Evolutionary conservation across 169 alveolate genomes (phyloP).

Genomic region (Babesia microti): DNA sequence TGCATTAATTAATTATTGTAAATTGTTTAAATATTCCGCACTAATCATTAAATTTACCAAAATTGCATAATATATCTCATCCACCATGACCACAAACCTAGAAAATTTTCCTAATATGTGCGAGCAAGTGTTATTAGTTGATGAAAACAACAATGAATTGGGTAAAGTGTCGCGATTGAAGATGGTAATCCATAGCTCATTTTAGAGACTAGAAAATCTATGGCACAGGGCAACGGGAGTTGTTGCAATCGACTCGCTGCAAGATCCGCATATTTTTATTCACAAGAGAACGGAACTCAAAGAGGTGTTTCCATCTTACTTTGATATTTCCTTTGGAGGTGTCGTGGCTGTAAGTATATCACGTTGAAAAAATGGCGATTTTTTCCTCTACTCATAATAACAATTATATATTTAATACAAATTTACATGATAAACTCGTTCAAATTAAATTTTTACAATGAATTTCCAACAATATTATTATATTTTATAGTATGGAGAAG

Average conservation of each 20-base stretch:
- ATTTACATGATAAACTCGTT: no score
- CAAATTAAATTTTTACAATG: no score
- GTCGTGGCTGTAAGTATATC: constrained; percentile 28
- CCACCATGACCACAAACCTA: no score
- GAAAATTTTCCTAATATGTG: constrained; percentile 18
- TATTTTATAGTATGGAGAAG: constrained; percentile 19
- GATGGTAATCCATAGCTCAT: constrained; percentile 4
- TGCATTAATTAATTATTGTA: no score
- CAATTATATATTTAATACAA: no score
- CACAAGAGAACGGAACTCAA: constrained; percentile 41
- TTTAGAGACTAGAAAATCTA: constrained; percentile 35
- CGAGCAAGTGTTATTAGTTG: constrained; percentile 22
- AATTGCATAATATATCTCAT: no score
- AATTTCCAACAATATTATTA: no score
- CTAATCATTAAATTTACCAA: no score
- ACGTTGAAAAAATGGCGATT: no score
- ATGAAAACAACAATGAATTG: constrained; percentile 24
- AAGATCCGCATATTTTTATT: constrained; percentile 30
- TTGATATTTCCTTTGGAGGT: constrained; percentile 52
- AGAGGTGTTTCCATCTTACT: constrained; percentile 50
- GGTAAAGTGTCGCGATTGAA: constrained; percentile 21
- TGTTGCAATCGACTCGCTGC: constrained; percentile 20
- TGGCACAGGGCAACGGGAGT: constrained; percentile 57
- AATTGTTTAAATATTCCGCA: no score
- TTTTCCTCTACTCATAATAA: no score